These are phyloP conservation scores for Eucalyptus cloeziana DNA, from an alignment of 345 rosid species.

Conservation along the genomic window DNA sequence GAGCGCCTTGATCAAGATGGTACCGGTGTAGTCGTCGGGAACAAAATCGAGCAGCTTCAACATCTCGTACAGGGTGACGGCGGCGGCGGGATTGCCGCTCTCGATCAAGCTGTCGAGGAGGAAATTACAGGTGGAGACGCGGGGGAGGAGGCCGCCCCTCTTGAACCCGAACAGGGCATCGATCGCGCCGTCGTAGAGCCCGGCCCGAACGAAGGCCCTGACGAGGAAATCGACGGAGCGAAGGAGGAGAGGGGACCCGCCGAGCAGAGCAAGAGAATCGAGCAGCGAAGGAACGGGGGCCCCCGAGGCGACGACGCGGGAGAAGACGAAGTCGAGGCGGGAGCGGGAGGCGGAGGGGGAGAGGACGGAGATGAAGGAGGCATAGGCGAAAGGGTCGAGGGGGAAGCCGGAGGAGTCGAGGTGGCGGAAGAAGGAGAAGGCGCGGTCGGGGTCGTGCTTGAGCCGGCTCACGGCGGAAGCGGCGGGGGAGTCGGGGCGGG, in stretches of 20 bases:
- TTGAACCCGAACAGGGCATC: conserved; percentile 14
- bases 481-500: background rate
- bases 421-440: conserved; percentile 24
- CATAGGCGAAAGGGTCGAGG: conserved; percentile 26
- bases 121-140: conserved; percentile 31
- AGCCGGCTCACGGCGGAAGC: background rate
- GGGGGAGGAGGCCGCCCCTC: background rate
- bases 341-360: conserved; percentile 38
- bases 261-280: background rate
- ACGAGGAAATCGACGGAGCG: background rate
- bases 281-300: background rate
- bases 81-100: conserved; percentile 22
- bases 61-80: conserved; percentile 30
- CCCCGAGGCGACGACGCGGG: background rate
- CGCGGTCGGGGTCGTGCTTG: background rate
- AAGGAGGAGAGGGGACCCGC: background rate
- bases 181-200: background rate
- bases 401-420: conserved; percentile 24
- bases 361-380: background rate
- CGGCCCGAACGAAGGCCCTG: background rate
- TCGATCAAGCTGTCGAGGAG: conserved; percentile 43
- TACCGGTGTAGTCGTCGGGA: conserved; percentile 40
- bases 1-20: conserved; percentile 49
- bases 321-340: conserved; percentile 31
- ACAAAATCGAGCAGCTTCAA: conserved; percentile 31